phyloP scores from a whole-genome alignment of 2,329 filamentous ascomycete genomes.

The Fusarium buharicum region DNA sequence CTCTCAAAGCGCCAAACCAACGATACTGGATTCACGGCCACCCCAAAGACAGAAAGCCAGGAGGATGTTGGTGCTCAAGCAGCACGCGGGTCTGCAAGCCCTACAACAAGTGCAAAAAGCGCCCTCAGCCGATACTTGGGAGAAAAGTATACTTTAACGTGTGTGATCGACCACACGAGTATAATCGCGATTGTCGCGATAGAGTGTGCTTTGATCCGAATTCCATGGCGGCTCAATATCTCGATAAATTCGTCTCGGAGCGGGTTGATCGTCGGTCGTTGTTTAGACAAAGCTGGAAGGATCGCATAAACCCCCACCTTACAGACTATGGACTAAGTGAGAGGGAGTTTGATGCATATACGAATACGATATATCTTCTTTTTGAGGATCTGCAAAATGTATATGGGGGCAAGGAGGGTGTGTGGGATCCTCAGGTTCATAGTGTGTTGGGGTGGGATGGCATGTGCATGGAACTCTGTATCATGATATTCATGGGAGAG shows the following conservation, averaged over 20 bases:
- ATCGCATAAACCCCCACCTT: not conserved
- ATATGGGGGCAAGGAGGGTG: not conserved
- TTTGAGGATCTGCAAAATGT: not conserved
- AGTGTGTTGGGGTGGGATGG: constrained; percentile 3
- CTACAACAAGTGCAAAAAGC: not conserved
- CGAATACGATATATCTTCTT: not conserved
- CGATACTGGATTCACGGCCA: constrained; percentile 4
- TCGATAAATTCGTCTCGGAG: not conserved
- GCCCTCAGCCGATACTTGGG: not conserved
- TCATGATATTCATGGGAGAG: not conserved
- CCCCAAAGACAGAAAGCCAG: rapidly evolving
- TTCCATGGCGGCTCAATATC: not conserved
- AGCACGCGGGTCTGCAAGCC: not conserved
- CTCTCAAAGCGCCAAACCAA: not conserved
- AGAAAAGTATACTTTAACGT: not conserved
- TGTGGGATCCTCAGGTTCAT: constrained; percentile 10
- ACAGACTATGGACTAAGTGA: not conserved
- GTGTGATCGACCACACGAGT: not conserved
- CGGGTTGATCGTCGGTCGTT: not conserved
- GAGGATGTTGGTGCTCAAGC: not conserved
- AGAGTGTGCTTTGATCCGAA: constrained; percentile 13
- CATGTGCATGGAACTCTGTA: not conserved
- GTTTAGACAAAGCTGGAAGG: not conserved
- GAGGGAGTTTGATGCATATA: not conserved
- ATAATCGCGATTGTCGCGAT: not conserved